These are phyloP conservation scores for Saccharomyces eubayanus DNA, from an alignment of 805 yeast genomes.

Conservation along the genomic window DNA sequence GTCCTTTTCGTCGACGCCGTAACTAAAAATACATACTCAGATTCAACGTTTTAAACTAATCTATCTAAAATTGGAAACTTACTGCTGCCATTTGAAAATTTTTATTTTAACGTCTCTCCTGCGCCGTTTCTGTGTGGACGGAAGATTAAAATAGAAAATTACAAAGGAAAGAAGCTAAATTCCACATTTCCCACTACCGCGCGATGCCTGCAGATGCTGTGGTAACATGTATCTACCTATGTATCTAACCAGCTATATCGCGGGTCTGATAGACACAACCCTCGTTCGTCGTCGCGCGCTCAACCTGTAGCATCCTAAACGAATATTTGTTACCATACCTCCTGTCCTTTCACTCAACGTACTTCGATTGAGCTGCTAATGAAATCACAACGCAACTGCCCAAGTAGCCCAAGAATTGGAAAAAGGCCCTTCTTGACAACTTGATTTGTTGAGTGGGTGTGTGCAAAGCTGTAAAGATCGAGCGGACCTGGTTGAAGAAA, in stretches of 20 bases:
- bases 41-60: background rate
- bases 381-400: slow-evolving; percentile 30
- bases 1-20: background rate
- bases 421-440: slow-evolving; percentile 29
- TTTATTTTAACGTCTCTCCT: background rate
- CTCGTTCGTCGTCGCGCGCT: background rate
- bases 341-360: background rate
- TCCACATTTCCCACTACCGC: background rate
- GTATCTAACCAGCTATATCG: background rate
- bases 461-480: slow-evolving; percentile 28
- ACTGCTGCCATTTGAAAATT: background rate
- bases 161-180: background rate
- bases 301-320: background rate
- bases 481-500: slow-evolving; percentile 27
- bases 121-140: background rate
- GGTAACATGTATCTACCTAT: background rate
- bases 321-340: background rate
- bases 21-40: background rate
- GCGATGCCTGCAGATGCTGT: background rate
- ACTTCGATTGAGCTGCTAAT: slow-evolving; percentile 23
- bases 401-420: slow-evolving; percentile 29
- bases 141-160: background rate
- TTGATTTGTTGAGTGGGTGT: slow-evolving; percentile 23
- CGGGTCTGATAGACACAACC: background rate
- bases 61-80: background rate